phyloP scores from a whole-genome alignment of 257 asterid species.

The Solanum chiquidenum region DNA sequence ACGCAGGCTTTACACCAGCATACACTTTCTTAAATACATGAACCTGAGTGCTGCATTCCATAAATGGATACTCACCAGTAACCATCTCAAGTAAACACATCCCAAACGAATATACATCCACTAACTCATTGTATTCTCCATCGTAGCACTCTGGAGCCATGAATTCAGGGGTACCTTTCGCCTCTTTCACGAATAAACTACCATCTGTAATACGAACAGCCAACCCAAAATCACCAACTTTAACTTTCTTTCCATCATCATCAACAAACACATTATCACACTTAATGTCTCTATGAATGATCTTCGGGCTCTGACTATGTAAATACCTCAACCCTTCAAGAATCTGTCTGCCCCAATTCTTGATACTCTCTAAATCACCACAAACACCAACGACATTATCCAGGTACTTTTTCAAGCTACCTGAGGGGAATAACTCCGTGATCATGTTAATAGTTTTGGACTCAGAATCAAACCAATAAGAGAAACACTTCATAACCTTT shows the following conservation, averaged over 20 bases:
- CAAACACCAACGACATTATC: neutral
- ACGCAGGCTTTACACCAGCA: neutral
- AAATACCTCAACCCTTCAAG: conserved; percentile 17
- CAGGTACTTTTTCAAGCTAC: conserved; percentile 19
- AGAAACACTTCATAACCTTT: conserved; percentile 26
- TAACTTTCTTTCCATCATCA: conserved; percentile 3
- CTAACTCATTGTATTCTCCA: conserved; percentile 35
- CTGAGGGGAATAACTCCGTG: conserved; percentile 23
- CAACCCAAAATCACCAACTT: conserved; percentile 28
- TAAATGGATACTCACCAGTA: conserved; percentile 27
- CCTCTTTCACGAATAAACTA: neutral
- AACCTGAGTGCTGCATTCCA: conserved; percentile 19
- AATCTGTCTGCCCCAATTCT: conserved; percentile 26
- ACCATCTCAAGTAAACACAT: conserved; percentile 41
- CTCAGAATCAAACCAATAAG: conserved; percentile 24
- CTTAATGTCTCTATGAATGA: conserved; percentile 30
- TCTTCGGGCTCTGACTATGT: conserved; percentile 14
- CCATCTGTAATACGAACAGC: conserved; percentile 2
- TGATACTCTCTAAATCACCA: conserved; percentile 5
- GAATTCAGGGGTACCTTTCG: conserved; percentile 28
- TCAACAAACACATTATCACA: conserved; percentile 20
- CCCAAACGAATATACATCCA: conserved; percentile 37
- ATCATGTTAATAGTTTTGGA: conserved; percentile 19
- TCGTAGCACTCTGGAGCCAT: conserved; percentile 40
- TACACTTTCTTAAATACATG: conserved; percentile 34